Evolutionary conservation across 495 filamentous ascomycete genomes (phyloP), one percentile per base, ranked within the genome.

Genomic region (Annulohypoxylon moriforme): DNA sequence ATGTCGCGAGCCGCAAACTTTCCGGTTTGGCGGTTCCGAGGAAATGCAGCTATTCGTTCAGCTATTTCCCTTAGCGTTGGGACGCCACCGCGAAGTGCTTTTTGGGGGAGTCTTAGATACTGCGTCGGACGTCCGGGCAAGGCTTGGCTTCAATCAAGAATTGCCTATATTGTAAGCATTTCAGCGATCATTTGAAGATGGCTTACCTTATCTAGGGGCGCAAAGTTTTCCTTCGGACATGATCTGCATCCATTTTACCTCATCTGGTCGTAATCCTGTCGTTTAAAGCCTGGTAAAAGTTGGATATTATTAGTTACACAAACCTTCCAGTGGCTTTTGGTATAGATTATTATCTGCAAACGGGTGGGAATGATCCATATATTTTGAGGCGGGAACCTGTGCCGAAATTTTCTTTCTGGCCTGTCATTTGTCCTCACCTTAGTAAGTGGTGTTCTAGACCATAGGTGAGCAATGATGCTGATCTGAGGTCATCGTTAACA

Each of bases 121-220:
- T 66, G 16, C 31, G 2, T 29, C 71, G 71, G 71, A 73, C 50
- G 71, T 73, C 71, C 71, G 66, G n/a, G 36, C 11, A 14, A 14
- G 10, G 36, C 36, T 40, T 40, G 36, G 36, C 36, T 40, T 38
- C 1, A n/a, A 38, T 6, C 18, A 11, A 14, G 2, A 16, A 27
- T n/a, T 22, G 34, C 16, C 59, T 58, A 34, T 42, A 38, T 57
- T 47, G 13, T 42, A 33, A 29, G 13, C 58, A 44, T 42, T 56
- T 20, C 46, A 56, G 63, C 38, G 55, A 42, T n/a, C 52, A 49
- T 27, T 31, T 9, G 22, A 27, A 33, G n/a, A 3, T 34, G 13
- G 13, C 24, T 4, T n/a, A 25, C 22, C 25, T 60, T 42, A 38
- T 44, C 10, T 34, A 18, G 44, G 58, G 16, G 49, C 33, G 36